Conservation (phyloP, 2,329 filamentous ascomycete species). For the Aspergillus tamarii region DNA sequence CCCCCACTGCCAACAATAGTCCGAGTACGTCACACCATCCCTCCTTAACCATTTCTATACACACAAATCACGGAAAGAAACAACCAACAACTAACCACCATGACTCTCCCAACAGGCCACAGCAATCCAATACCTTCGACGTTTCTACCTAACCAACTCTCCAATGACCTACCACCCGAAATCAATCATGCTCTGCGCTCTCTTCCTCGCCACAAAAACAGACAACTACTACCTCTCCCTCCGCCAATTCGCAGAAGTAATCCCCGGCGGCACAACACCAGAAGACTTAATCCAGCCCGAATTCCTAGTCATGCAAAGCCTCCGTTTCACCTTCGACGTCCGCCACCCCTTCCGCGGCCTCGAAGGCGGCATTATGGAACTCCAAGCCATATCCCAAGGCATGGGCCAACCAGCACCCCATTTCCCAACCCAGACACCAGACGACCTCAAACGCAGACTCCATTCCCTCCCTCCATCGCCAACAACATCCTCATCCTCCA, state of each 20-base stretch:
- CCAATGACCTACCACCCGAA: conserved; percentile 95
- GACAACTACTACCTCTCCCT: conserved; percentile 78
- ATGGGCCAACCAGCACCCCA: conserved; percentile 49
- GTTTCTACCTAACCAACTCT: conserved; percentile 95
- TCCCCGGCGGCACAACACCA: conserved; percentile 70
- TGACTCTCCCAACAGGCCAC: conserved; percentile 59
- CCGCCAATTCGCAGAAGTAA: conserved; percentile 67
- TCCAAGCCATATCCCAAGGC: conserved; percentile 68
- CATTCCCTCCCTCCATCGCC: conserved; percentile 35
- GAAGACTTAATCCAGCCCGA: conserved; percentile 89
- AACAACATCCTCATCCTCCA: conserved; percentile 27
- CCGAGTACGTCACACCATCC: conserved; percentile 48
- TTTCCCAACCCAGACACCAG: conserved; percentile 32
- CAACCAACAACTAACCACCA: background rate
- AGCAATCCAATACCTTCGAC: conserved; percentile 84
- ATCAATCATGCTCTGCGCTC: conserved; percentile 82
- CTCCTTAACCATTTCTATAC: background rate
- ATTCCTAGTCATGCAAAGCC: conserved; percentile 87
- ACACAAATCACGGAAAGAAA: background rate
- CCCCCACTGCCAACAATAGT: conserved; percentile 61
- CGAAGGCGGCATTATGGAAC: conserved; percentile 83
- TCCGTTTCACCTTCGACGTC: conserved; percentile 92
- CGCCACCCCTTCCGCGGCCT: conserved; percentile 86
- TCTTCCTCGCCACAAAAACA: conserved; percentile 93
- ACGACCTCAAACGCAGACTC: conserved; percentile 35